These are phyloP conservation scores for Penicillium tannophilum DNA, from an alignment of 495 filamentous ascomycete genomes.

Conservation along the genomic window DNA sequence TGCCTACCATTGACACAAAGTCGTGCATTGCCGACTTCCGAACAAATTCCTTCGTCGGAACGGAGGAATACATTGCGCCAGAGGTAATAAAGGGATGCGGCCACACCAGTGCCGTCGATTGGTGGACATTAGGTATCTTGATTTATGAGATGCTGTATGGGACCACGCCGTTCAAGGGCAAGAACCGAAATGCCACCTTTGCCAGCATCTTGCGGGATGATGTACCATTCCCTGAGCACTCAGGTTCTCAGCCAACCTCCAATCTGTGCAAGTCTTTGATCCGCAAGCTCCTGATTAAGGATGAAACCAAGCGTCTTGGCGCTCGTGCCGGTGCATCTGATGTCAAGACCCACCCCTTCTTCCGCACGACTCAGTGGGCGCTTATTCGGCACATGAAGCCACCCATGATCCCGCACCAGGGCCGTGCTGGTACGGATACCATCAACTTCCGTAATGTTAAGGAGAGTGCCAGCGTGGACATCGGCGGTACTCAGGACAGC, in stretches of 20 bases:
- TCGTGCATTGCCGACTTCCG: constrained; percentile 98
- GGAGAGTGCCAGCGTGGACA: constrained; percentile 94
- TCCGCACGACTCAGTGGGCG: constrained; percentile 94
- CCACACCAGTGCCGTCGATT: constrained; percentile 97
- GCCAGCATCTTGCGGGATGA: constrained; percentile 96
- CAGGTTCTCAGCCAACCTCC: constrained; percentile 80
- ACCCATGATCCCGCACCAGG: constrained; percentile 95
- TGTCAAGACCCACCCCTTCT: constrained; percentile 96
- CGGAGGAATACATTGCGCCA: constrained; percentile 97
- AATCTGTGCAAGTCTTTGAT: constrained; percentile 96
- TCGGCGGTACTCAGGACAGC: constrained; percentile 60
- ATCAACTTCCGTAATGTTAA: constrained; percentile 98
- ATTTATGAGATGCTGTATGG: constrained; percentile 99
- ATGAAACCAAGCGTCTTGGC: constrained; percentile 92
- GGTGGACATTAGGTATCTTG: constrained; percentile 97
- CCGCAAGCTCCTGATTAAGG: constrained; percentile 95
- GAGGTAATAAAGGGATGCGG: constrained; percentile 99
- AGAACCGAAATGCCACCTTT: constrained; percentile 97
- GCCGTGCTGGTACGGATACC: constrained; percentile 81
- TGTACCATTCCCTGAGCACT: constrained; percentile 89
- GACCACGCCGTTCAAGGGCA: constrained; percentile 98
- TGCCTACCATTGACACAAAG: constrained; percentile 96
- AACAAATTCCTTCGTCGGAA: constrained; percentile 97
- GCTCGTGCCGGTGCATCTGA: constrained; percentile 94
- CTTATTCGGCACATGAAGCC: constrained; percentile 97